Conservation (phyloP, 805 yeast genomes). For the Myxozyma udenii region DNA sequence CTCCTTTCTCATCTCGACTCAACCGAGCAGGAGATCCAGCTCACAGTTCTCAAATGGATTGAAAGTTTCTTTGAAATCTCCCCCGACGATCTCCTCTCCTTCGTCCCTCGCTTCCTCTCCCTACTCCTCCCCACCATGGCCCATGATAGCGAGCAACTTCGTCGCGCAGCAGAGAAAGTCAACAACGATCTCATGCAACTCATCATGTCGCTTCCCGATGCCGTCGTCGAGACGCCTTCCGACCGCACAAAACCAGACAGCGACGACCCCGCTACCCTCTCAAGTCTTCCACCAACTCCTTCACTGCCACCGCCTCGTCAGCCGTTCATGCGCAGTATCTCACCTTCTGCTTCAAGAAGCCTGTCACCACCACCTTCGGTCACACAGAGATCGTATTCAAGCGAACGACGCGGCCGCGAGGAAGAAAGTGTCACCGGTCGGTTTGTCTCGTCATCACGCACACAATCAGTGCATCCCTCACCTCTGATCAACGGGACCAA, state of each 20-base stretch:
- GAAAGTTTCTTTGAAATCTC: slow-evolving; percentile 67
- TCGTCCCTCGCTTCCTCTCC: slow-evolving; percentile 70
- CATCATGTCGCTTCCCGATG: slow-evolving; percentile 45
- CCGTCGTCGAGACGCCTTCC: slow-evolving; percentile 27
- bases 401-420: slow-evolving; percentile 8
- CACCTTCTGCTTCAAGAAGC: slow-evolving; percentile 14
- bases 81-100: slow-evolving; percentile 70
- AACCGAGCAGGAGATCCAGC: slow-evolving; percentile 70
- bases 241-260: background rate
- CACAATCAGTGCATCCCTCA: slow-evolving; percentile 35
- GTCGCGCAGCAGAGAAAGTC: slow-evolving; percentile 54
- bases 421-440: slow-evolving; percentile 20
- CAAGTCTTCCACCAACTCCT: slow-evolving; percentile 12
- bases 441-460: slow-evolving; percentile 3
- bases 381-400: slow-evolving; percentile 14
- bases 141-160: slow-evolving; percentile 48
- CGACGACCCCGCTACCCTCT: no score
- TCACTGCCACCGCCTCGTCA: slow-evolving; percentile 8
- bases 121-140: slow-evolving; percentile 64
- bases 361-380: slow-evolving; percentile 16
- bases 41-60: slow-evolving; percentile 80
- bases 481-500: slow-evolving; percentile 12
- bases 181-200: slow-evolving; percentile 56
- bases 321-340: slow-evolving; percentile 9
- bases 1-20: slow-evolving; percentile 76